Conservation (phyloP, 495 filamentous ascomycete genomes). For the Aspergillus coremiiformis region DNA sequence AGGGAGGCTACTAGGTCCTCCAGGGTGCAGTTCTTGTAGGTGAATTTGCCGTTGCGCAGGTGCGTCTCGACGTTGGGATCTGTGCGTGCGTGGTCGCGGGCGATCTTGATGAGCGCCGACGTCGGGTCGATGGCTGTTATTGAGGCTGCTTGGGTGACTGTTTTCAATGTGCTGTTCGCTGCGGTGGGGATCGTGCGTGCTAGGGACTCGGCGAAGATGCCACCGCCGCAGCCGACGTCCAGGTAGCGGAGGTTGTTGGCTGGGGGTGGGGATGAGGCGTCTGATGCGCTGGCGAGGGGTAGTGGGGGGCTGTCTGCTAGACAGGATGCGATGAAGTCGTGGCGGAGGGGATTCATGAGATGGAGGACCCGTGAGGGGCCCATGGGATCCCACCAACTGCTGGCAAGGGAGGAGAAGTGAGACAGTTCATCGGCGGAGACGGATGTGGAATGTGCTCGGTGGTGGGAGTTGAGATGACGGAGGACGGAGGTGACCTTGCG, state of each 20-base stretch:
- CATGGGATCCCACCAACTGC: constrained; percentile 95
- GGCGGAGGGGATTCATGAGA: constrained; percentile 95
- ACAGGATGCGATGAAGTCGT: constrained; percentile 79
- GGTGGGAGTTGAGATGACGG: constrained; percentile 1
- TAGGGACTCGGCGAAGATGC: constrained; percentile 90
- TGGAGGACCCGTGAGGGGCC: constrained; percentile 88
- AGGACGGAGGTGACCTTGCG: constrained; percentile 3
- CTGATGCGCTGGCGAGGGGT: neutral
- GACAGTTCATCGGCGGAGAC: constrained; percentile 82
- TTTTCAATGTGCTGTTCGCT: constrained; percentile 42
- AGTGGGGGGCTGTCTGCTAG: constrained; percentile 37
- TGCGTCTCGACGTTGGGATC: constrained; percentile 52
- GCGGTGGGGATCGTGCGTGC: constrained; percentile 52
- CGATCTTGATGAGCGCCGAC: constrained; percentile 67
- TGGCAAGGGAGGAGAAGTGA: constrained; percentile 90
- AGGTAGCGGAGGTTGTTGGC: constrained; percentile 57
- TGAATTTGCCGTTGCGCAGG: constrained; percentile 47
- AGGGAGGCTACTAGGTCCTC: constrained; percentile 49
- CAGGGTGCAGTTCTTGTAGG: constrained; percentile 63
- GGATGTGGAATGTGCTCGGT: constrained; percentile 50
- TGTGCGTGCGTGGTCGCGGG: constrained; percentile 60
- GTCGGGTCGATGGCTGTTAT: constrained; percentile 86
- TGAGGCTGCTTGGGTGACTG: constrained; percentile 51
- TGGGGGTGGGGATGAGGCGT: constrained; percentile 1
- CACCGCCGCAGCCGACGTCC: constrained; percentile 92